Evolutionary conservation across 1,139 yeast species (phyloP), one percentile per base, ranked within the genome.

Genomic region (Scheffersomyces segobiensis): DNA sequence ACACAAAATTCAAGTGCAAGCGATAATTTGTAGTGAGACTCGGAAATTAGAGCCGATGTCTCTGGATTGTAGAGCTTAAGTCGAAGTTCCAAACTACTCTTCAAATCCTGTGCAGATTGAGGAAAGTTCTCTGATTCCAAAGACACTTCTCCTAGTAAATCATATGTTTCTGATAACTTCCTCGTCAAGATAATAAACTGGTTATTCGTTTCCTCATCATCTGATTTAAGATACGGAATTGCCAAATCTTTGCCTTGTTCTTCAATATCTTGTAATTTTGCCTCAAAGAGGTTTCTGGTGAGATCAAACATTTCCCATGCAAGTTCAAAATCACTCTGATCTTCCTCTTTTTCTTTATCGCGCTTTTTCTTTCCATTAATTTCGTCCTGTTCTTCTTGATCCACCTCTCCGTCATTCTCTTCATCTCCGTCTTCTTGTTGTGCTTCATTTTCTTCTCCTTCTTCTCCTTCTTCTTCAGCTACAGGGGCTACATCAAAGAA

Each of bases 301-400:
- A 89, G 77, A 68, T 93, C 97, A 49, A 91, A 78, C 21, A 91
- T 85, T 60, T 89, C 95, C 97, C 97, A 92, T 0, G 97, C 96
- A 24, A 87, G 82, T 69, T 89, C 96, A 68, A 93, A 89, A 68
- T 92, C 97, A 47, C 86, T 80, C 65, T 87, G 89, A 50, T 83
- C 86, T 46, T 78, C 84, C 52, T 77, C 86, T 21, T 74, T 80
- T 19, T 67, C 73, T 39, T 65, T 76, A 5, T 65, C 77, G 7
- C 66, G 73, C 4, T 71, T 79, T 4, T 72, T 81, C 2, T 65
- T 74, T 7, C 67, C 75, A 1, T 71, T 76, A 5, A 69, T 76
- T 5, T 71, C 79, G 12, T 68, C 76, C 5, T 70, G 76, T 42
- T 52, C 53, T 8, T 57, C 59, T 3, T 52, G 51, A 10, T 58